These are phyloP conservation scores for Xylariales sp. DNA, from an alignment of 2,329 filamentous ascomycete species.

Conservation along the genomic window DNA sequence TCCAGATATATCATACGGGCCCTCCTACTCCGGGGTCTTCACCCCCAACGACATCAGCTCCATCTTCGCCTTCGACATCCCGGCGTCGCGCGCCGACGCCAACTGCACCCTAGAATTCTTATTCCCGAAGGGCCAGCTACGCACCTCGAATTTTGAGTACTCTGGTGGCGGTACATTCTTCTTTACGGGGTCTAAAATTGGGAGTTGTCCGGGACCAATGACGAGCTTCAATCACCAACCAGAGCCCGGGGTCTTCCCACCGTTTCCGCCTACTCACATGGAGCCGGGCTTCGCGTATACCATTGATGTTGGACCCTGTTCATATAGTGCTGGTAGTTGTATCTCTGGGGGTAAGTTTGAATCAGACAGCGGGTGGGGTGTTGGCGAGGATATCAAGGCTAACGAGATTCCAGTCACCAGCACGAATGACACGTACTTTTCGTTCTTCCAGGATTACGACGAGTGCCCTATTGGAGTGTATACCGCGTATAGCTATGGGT, in stretches of 20 bases:
- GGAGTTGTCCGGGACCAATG: constrained; percentile 22
- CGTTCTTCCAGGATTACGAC: constrained; percentile 23
- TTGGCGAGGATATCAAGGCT: neutral
- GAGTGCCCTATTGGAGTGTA: constrained; percentile 27
- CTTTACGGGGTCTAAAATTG: constrained; percentile 25
- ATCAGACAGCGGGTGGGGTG: neutral
- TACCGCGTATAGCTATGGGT: constrained; percentile 23
- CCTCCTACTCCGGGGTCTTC: constrained; percentile 33
- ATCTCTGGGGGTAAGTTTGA: constrained; percentile 24
- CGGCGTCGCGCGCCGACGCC: constrained; percentile 30
- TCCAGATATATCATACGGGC: constrained; percentile 33
- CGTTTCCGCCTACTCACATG: constrained; percentile 27
- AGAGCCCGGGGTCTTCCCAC: constrained; percentile 18
- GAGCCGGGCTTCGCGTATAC: constrained; percentile 28
- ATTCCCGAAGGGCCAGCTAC: constrained; percentile 33
- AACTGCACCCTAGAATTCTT: constrained; percentile 44
- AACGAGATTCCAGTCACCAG: neutral
- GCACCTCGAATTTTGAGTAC: constrained; percentile 29
- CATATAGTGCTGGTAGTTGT: constrained; percentile 22
- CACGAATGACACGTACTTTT: constrained; percentile 26
- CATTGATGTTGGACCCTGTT: constrained; percentile 28
- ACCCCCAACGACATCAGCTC: constrained; percentile 29
- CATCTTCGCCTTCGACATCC: constrained; percentile 43
- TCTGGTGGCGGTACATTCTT: constrained; percentile 31
- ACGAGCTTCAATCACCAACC: constrained; percentile 29